Evolutionary conservation across 148 eudicot species (phyloP).

Genomic region (Arctostaphylos glauca): DNA sequence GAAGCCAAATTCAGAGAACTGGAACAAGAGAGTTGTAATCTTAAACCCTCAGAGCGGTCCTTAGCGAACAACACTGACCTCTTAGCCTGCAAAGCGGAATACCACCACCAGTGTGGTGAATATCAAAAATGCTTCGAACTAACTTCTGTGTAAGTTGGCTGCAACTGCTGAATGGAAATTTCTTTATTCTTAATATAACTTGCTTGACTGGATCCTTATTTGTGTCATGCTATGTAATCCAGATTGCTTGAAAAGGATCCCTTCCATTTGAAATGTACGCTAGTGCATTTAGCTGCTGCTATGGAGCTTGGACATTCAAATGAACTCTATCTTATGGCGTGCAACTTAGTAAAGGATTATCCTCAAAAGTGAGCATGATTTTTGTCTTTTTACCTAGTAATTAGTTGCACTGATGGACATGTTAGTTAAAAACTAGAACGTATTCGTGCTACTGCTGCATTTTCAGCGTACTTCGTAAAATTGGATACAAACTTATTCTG

Average conservation of each 20-base stretch:
- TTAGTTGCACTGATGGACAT: not conserved
- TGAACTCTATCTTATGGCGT: slow-evolving; percentile 93
- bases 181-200: not conserved
- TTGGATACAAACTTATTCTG: not conserved
- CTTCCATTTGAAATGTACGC: slow-evolving; percentile 84
- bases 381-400: not conserved
- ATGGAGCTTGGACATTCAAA: slow-evolving; percentile 96
- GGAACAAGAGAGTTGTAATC: slow-evolving; percentile 49
- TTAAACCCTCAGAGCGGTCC: slow-evolving; percentile 50
- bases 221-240: slow-evolving; percentile 26
- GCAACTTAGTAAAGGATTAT: slow-evolving; percentile 94
- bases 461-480: not conserved
- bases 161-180: not conserved
- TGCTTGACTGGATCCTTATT: slow-evolving; percentile 14
- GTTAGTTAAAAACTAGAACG: not conserved
- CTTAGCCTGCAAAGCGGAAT: slow-evolving; percentile 97
- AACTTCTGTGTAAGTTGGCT: slow-evolving; percentile 66
- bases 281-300: slow-evolving; percentile 95
- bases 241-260: slow-evolving; percentile 99
- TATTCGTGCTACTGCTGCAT: not conserved
- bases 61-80: slow-evolving; percentile 87
- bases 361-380: slow-evolving; percentile 81
- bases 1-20: slow-evolving; percentile 82
- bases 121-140: slow-evolving; percentile 96
- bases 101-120: slow-evolving; percentile 97